Evolutionary conservation across 169 alveolate species (phyloP), one percentile per base, ranked within the genome.

Genomic region (Plasmodium knowlesi): DNA sequence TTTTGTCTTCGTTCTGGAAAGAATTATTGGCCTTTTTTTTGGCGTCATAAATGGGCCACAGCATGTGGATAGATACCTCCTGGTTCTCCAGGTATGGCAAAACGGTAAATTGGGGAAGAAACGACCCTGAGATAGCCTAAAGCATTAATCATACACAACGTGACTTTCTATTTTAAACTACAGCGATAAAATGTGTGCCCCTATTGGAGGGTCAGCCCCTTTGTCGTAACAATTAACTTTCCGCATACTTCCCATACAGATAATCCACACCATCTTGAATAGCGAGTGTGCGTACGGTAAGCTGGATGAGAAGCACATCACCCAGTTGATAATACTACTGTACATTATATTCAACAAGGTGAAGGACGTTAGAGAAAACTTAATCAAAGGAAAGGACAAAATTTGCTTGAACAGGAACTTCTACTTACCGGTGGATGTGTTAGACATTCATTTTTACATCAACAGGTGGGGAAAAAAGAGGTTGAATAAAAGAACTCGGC

Each of bases 361-460:
- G 61, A 85, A 34, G 14, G 32, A 76, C 61, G 67, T 73, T 22
- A 85, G 86, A 46, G 30, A 73, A 9, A 74, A 50, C 19, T 22
- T 85, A 12, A 10, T 70, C n/a, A 74, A 53, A 34, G 43, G 32
- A 43, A 74, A 85, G 54, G 93, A 85, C 78, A 30, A 53, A 32
- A 85, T 85, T 8, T 85, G 93, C 85, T 57, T 85, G 61, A 14
- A 76, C 54, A 85, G 61, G 41, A 85, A 85, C 72, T 74, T 72
- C 67, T 74, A 85, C 32, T 37, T 85, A 14, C 70, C 85, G 10
- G 46, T 74, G 25, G 85, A 85, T 10, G 67, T 74, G 34, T 41
- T 85, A 14, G 81, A 85, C 79, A 50, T 85, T 28, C 93, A 85
- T 50, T 85, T 85, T 85, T 85, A 85, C 32, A 12, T 85, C 57